These are phyloP conservation scores for Cephaloascus fragrans DNA, from an alignment of 805 yeast genomes.

Conservation along the genomic window DNA sequence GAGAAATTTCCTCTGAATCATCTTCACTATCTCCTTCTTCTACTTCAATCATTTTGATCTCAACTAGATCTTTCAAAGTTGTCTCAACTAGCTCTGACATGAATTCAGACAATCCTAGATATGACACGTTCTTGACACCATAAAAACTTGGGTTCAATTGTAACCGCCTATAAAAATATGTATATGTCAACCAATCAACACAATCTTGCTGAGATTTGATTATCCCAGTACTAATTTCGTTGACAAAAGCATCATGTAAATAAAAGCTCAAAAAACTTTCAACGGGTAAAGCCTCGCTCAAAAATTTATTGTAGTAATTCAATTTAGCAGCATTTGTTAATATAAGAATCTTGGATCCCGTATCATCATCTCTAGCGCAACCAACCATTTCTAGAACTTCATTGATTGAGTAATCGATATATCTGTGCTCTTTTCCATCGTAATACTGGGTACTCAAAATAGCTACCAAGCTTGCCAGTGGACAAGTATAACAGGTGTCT, in stretches of 20 bases:
- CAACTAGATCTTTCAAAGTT: slow-evolving; percentile 51
- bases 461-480: slow-evolving; percentile 45
- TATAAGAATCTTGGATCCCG: slow-evolving; percentile 32
- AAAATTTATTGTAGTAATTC: slow-evolving; percentile 60
- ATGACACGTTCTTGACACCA: slow-evolving; percentile 58
- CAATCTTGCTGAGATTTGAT: slow-evolving; percentile 72
- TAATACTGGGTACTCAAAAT: slow-evolving; percentile 62
- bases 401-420: slow-evolving; percentile 56
- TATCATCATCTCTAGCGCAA: slow-evolving; percentile 14
- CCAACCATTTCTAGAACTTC: slow-evolving; percentile 62
- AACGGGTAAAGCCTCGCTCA: slow-evolving; percentile 68
- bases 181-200: slow-evolving; percentile 81
- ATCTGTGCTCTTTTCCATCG: slow-evolving; percentile 68
- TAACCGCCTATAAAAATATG: slow-evolving; percentile 74
- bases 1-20: slow-evolving; percentile 32
- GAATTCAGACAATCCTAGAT: slow-evolving; percentile 66
- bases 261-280: slow-evolving; percentile 61
- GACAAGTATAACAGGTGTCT: slow-evolving; percentile 42
- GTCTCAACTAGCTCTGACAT: slow-evolving; percentile 77
- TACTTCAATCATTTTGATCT: slow-evolving; percentile 53
- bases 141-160: slow-evolving; percentile 82
- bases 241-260: slow-evolving; percentile 59
- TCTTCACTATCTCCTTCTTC: slow-evolving; percentile 29
- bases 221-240: slow-evolving; percentile 61
- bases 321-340: slow-evolving; percentile 46